These are phyloP conservation scores for Colletotrichum graminicola DNA, from an alignment of 2,329 filamentous ascomycete species.

Conservation along the genomic window DNA sequence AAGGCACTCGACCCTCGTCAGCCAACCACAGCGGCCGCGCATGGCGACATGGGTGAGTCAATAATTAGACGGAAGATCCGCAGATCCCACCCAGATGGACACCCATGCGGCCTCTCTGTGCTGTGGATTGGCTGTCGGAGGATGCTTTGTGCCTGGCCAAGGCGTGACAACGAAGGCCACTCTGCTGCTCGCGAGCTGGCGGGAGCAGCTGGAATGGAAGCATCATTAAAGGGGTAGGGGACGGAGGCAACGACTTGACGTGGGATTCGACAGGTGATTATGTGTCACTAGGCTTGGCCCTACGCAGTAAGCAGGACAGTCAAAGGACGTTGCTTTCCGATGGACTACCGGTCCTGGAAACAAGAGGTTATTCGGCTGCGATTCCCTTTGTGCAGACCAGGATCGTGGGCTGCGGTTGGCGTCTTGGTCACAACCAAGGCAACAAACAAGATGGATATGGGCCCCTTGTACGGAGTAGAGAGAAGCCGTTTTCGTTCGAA, in stretches of 20 bases:
- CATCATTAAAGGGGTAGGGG: background rate
- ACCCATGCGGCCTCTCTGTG: background rate
- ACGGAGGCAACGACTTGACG: background rate
- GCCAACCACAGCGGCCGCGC: constrained; percentile 20
- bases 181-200: background rate
- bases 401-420: constrained; percentile 7
- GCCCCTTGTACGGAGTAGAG: constrained; percentile 14
- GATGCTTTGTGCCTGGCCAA: constrained; percentile 13
- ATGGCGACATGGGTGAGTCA: constrained; percentile 10
- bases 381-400: background rate
- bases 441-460: constrained; percentile 21
- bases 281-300: background rate
- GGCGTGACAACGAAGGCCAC: background rate
- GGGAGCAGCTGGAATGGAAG: background rate
- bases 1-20: constrained; percentile 13
- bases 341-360: background rate
- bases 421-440: background rate
- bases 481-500: constrained; percentile 26
- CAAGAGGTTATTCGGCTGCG: background rate
- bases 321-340: background rate
- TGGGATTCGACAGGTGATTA: background rate
- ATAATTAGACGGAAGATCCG: constrained; percentile 16
- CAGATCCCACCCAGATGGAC: constrained; percentile 13
- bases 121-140: constrained; percentile 1
- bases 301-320: background rate